A percentile compares a stretch with the other conserved stretches of the same genome.
These are phyloP conservation scores for Lasiodiplodia sp. DNA, from an alignment of 2,329 filamentous ascomycete genomes.

Conservation along the genomic window DNA sequence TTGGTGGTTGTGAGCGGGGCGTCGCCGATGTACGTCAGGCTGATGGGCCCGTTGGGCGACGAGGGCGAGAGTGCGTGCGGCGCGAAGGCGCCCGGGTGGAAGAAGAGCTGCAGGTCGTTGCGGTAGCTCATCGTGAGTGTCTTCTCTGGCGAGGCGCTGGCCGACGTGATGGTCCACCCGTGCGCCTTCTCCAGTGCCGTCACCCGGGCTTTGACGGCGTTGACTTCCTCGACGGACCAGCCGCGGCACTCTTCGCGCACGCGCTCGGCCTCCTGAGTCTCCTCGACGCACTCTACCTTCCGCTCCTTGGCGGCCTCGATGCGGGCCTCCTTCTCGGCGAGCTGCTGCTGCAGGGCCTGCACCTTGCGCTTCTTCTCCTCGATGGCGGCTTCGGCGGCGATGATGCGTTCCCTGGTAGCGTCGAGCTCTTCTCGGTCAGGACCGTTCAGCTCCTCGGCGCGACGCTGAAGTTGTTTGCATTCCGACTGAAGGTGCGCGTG, in stretches of 20 bases:
- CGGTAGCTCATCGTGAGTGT: slow-evolving; percentile 77
- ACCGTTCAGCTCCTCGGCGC: slow-evolving; percentile 76
- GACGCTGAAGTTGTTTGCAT: slow-evolving; percentile 70
- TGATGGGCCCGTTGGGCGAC: slow-evolving; percentile 63
- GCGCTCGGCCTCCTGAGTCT: slow-evolving; percentile 83
- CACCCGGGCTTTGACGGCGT: slow-evolving; percentile 74
- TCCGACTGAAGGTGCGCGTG: slow-evolving; percentile 70
- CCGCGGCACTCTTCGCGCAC: slow-evolving; percentile 87
- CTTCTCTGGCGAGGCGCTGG: slow-evolving; percentile 58
- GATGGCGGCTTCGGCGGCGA: slow-evolving; percentile 71
- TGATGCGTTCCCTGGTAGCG: slow-evolving; percentile 73
- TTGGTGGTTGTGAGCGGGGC: slow-evolving; percentile 69
- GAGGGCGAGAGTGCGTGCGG: slow-evolving; percentile 36
- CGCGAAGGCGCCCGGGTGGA: slow-evolving; percentile 70
- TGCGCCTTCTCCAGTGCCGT: slow-evolving; percentile 69
- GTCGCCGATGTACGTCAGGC: slow-evolving; percentile 73
- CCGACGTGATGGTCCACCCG: slow-evolving; percentile 74
- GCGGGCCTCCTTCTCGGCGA: slow-evolving; percentile 70
- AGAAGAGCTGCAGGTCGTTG: slow-evolving; percentile 75
- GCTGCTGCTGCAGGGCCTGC: slow-evolving; percentile 69
- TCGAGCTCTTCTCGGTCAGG: slow-evolving; percentile 83
- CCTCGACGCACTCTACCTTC: slow-evolving; percentile 73
- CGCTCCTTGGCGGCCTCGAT: slow-evolving; percentile 69
- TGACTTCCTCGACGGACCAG: slow-evolving; percentile 85
- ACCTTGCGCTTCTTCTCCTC: slow-evolving; percentile 73